Evolutionary conservation across 2,329 filamentous ascomycete species (phyloP).

Genomic region (Hortaea werneckii): DNA sequence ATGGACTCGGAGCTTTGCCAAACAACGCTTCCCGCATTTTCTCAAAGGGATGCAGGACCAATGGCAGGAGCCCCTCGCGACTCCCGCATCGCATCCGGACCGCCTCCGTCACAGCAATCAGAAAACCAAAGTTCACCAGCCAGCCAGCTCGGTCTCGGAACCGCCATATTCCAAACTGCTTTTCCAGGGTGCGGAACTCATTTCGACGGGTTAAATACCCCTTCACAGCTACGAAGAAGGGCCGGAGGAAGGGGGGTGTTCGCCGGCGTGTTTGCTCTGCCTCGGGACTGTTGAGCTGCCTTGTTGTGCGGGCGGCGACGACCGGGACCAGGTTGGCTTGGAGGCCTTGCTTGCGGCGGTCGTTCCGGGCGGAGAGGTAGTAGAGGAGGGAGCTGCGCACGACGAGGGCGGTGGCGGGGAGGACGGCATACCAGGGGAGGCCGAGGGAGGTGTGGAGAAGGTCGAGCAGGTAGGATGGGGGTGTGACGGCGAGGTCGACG

Average conservation of each 20-base stretch:
- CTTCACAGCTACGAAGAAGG: too few relatives aligned
- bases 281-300: background rate
- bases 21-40: background rate
- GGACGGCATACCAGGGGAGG: slow-evolving; percentile 23
- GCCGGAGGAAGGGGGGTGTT: too few relatives aligned
- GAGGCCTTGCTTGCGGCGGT: slow-evolving; percentile 10
- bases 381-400: slow-evolving; percentile 21
- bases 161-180: slow-evolving; percentile 8
- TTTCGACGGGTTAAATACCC: background rate
- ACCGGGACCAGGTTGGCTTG: slow-evolving; percentile 13
- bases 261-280: too few relatives aligned
- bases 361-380: slow-evolving; percentile 11
- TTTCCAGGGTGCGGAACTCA: slow-evolving; percentile 6
- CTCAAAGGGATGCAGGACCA: slow-evolving; percentile 10
- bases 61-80: slow-evolving; percentile 16
- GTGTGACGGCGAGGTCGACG: slow-evolving; percentile 6
- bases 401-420: slow-evolving; percentile 20
- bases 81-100: slow-evolving; percentile 19
- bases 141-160: background rate
- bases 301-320: background rate
- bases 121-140: slow-evolving; percentile 13
- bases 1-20: background rate
- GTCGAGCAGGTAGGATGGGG: slow-evolving; percentile 15
- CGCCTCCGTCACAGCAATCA: slow-evolving; percentile 19
- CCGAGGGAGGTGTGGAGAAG: slow-evolving; percentile 14